Percentiles rank a stretch among this genome's conserved stretches.
Evolutionary conservation across 805 yeast genomes (phyloP).

Genomic region (Zygotorulaspora sp.): DNA sequence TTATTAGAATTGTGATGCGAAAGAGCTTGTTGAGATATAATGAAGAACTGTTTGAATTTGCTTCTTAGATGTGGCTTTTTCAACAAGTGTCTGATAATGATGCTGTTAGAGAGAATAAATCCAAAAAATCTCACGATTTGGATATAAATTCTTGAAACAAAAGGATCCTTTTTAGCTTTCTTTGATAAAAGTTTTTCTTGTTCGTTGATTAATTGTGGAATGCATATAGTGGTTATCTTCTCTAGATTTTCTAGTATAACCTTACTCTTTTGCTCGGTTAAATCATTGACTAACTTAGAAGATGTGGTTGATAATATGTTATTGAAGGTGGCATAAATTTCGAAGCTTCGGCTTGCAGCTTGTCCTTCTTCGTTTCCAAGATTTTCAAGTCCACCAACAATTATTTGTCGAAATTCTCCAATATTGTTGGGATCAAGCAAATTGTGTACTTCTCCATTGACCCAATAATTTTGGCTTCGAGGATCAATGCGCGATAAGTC

Average conservation of each 20-base stretch:
- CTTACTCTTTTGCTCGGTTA: conserved; percentile 18
- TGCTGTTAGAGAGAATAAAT: conserved; percentile 24
- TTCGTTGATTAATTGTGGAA: conserved; percentile 16
- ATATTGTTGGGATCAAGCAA: conserved; percentile 18
- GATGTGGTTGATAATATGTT: conserved; percentile 23
- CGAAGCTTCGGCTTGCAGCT: conserved; percentile 20
- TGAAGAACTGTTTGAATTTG: conserved; percentile 18
- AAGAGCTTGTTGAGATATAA: conserved; percentile 18
- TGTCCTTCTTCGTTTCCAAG: conserved; percentile 10
- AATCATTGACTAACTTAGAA: conserved; percentile 6
- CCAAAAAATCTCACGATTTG: conserved; percentile 31
- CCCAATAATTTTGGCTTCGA: conserved; percentile 24
- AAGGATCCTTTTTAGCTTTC: conserved; percentile 26
- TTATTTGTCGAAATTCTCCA: conserved; percentile 21
- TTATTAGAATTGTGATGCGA: conserved; percentile 26
- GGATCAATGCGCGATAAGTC: conserved; percentile 8
- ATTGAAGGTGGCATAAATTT: conserved; percentile 33
- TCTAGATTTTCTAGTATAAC: conserved; percentile 20
- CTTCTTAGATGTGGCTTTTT: conserved; percentile 11
- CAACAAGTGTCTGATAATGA: conserved; percentile 17
- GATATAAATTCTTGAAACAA: conserved; percentile 27
- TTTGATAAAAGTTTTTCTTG: conserved; percentile 18
- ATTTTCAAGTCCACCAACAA: conserved; percentile 27
- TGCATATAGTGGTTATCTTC: conserved; percentile 12
- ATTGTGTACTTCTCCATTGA: conserved; percentile 29